These are phyloP conservation scores for Dipteronia dyeriana DNA, from an alignment of 345 rosid species.

Conservation along the genomic window DNA sequence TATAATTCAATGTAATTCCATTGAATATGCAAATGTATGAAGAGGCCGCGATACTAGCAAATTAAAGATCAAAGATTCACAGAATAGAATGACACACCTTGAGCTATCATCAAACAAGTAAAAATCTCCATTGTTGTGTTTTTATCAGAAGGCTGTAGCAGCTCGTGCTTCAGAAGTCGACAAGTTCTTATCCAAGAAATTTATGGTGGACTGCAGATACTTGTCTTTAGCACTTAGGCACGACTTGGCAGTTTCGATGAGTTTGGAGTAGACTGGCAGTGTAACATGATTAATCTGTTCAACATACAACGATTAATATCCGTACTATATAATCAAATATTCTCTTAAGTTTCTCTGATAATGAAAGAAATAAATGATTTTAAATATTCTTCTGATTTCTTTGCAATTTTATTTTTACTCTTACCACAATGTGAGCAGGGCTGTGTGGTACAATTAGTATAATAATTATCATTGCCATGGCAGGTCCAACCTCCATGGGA, in stretches of 20 bases:
- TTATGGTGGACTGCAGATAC: slow-evolving; percentile 53
- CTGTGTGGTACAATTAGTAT: background rate
- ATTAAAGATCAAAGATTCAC: slow-evolving; percentile 3
- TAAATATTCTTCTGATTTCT: too few relatives aligned
- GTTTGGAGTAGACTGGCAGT: slow-evolving; percentile 51
- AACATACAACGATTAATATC: slow-evolving; percentile 2
- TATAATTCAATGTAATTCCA: background rate
- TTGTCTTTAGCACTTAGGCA: slow-evolving; percentile 50
- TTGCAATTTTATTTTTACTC: too few relatives aligned
- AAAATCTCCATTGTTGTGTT: background rate
- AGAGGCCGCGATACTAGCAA: background rate
- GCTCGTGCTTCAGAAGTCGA: slow-evolving; percentile 24
- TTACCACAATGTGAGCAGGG: too few relatives aligned
- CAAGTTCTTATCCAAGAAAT: slow-evolving; percentile 39
- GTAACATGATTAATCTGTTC: slow-evolving; percentile 51
- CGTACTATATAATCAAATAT: background rate
- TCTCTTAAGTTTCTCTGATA: background rate
- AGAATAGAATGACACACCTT: background rate
- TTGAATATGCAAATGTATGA: background rate
- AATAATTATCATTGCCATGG: too few relatives aligned
- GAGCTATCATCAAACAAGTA: background rate
- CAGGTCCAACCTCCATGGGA: too few relatives aligned
- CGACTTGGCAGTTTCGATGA: slow-evolving; percentile 61
- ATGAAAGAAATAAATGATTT: too few relatives aligned
- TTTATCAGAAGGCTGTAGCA: slow-evolving; percentile 10